Conservation (phyloP, 805 yeast genomes). For the Cyberlindnera petersonii region DNA sequence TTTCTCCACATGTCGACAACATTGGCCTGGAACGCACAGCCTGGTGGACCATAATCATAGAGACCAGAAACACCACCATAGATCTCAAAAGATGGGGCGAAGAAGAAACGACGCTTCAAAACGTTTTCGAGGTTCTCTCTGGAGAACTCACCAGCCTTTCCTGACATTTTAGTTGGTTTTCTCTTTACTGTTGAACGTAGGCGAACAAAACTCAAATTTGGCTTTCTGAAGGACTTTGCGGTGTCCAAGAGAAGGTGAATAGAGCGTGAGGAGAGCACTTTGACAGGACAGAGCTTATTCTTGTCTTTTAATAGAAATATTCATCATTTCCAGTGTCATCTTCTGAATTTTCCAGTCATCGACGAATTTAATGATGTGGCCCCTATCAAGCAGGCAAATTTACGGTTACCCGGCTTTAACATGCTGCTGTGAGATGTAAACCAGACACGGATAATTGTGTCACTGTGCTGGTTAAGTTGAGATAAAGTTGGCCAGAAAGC, state of each 20-base stretch:
- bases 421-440: too few species aligned
- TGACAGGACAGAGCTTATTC: background rate
- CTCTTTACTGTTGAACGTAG: background rate
- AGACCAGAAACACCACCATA: slow-evolving; percentile 98
- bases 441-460: too few species aligned
- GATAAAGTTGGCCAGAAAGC: too few species aligned
- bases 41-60: slow-evolving; percentile 99
- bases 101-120: slow-evolving; percentile 92
- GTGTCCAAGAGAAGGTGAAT: slow-evolving; percentile 2
- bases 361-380: too few species aligned
- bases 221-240: background rate
- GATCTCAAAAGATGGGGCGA: slow-evolving; percentile 94
- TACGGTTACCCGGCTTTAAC: background rate
- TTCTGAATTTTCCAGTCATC: slow-evolving; percentile 3
- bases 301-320: background rate
- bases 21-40: slow-evolving; percentile 97
- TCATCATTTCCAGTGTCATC: background rate
- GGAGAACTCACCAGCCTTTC: slow-evolving; percentile 44
- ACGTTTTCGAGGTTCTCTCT: slow-evolving; percentile 90
- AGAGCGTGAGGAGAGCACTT: slow-evolving; percentile 5
- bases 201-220: background rate
- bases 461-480: too few species aligned
- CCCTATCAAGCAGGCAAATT: too few species aligned
- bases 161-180: slow-evolving; percentile 14
- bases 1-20: slow-evolving; percentile 94